Conservation (phyloP, 2,329 filamentous ascomycete genomes). For the Fusarium sp. region DNA sequence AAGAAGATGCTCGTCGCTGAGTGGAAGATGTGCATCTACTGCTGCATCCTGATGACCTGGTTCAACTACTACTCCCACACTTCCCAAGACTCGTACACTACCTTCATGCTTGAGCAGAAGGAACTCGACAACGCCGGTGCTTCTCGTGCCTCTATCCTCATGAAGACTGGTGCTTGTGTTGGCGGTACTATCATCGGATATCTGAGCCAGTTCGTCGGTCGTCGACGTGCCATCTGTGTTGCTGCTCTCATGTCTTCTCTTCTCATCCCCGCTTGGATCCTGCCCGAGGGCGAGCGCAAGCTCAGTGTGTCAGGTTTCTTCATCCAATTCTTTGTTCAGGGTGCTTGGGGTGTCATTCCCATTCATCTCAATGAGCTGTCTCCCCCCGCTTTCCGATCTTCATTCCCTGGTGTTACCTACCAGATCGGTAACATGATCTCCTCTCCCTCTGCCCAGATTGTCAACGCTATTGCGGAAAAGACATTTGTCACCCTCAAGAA, state of each 20-base stretch:
- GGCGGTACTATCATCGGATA: slow-evolving; percentile 83
- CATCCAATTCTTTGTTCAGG: slow-evolving; percentile 78
- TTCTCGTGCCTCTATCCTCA: slow-evolving; percentile 82
- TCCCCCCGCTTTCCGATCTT: slow-evolving; percentile 78
- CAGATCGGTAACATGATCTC: slow-evolving; percentile 84
- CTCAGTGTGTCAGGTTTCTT: slow-evolving; percentile 78
- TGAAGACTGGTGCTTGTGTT: slow-evolving; percentile 83
- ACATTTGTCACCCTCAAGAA: slow-evolving; percentile 67
- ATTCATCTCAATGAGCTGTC: slow-evolving; percentile 83
- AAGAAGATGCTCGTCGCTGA: slow-evolving; percentile 77
- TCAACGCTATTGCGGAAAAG: slow-evolving; percentile 80
- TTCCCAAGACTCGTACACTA: slow-evolving; percentile 85
- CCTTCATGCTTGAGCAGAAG: slow-evolving; percentile 83
- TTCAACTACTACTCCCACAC: slow-evolving; percentile 84
- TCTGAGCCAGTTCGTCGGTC: slow-evolving; percentile 80
- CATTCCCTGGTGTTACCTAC: slow-evolving; percentile 79
- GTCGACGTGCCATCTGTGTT: slow-evolving; percentile 76
- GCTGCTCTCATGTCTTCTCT: slow-evolving; percentile 71
- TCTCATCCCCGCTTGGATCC: slow-evolving; percentile 79
- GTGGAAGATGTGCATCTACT: slow-evolving; percentile 85
- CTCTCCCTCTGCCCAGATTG: slow-evolving; percentile 81
- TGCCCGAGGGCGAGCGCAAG: slow-evolving; percentile 70
- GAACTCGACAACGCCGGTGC: slow-evolving; percentile 74
- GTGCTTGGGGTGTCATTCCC: slow-evolving; percentile 77
- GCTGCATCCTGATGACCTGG: slow-evolving; percentile 84